A percentile compares a stretch with the other conserved stretches of the same genome.
Conservation (phyloP, 768 basidiomycete species). For the Dentipellis fragilis region DNA sequence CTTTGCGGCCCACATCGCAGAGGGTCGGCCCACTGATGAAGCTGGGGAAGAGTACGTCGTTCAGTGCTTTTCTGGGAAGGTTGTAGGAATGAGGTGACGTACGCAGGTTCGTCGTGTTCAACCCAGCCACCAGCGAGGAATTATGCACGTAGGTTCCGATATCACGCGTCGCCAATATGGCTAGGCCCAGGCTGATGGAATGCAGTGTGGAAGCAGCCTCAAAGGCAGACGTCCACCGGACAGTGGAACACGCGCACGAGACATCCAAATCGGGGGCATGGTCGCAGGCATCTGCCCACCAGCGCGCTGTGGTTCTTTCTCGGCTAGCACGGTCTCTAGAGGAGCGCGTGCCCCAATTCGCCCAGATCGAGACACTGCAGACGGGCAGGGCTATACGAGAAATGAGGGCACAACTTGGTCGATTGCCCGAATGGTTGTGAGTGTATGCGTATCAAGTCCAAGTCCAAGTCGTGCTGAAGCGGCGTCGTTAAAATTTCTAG, state of each 20-base stretch:
- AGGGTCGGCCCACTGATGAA: background rate
- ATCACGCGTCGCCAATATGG: background rate
- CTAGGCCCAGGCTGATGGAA: background rate
- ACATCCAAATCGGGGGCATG: slow-evolving; percentile 60
- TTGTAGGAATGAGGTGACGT: background rate
- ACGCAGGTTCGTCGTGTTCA: slow-evolving; percentile 41
- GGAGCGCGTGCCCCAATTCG: slow-evolving; percentile 44
- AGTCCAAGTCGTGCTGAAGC: background rate
- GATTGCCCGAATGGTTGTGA: slow-evolving; percentile 83
- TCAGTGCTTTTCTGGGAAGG: background rate
- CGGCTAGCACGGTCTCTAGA: slow-evolving; percentile 57
- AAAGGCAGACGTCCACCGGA: slow-evolving; percentile 35
- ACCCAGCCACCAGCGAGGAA: slow-evolving; percentile 59
- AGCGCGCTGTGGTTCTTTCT: slow-evolving; percentile 57
- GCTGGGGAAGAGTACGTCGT: background rate
- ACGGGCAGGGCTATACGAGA: slow-evolving; percentile 78
- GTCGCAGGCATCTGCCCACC: slow-evolving; percentile 49
- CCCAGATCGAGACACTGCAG: slow-evolving; percentile 59
- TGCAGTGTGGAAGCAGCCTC: slow-evolving; percentile 47
- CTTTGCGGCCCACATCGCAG: background rate
- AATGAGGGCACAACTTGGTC: slow-evolving; percentile 68
- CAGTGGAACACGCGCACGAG: slow-evolving; percentile 46
- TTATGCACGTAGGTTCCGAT: slow-evolving; percentile 37
- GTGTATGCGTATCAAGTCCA: slow-evolving; percentile 17
- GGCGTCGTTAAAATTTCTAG: slow-evolving; percentile 23